Conservation (phyloP, 2,329 filamentous ascomycete species). For the Aspergillus ustus region DNA sequence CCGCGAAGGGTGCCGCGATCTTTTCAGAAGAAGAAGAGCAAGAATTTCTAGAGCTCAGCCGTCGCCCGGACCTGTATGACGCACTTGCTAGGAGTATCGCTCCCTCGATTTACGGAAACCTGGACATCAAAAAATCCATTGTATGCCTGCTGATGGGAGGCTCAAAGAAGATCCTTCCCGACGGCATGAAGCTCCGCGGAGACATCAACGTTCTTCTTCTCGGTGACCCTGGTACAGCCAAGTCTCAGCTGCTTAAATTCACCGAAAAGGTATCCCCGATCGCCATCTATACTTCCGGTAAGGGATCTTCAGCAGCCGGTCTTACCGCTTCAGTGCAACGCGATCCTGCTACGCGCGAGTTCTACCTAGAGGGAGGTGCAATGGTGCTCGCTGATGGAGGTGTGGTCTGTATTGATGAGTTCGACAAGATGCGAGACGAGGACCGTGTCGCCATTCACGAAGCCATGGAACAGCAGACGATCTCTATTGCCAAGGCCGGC, state of each 20-base stretch:
- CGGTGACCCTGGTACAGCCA: slow-evolving; percentile 96
- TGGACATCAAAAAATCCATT: slow-evolving; percentile 96
- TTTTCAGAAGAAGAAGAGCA: slow-evolving; percentile 97
- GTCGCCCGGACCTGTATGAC: slow-evolving; percentile 89
- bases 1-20: slow-evolving; percentile 78
- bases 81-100: slow-evolving; percentile 91
- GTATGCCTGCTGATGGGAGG: slow-evolving; percentile 91
- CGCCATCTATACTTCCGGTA: slow-evolving; percentile 97
- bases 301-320: slow-evolving; percentile 96
- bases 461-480: slow-evolving; percentile 99
- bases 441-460: slow-evolving; percentile 98
- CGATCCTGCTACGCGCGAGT: slow-evolving; percentile 88
- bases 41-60: slow-evolving; percentile 89
- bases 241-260: slow-evolving; percentile 96
- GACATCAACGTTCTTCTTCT: slow-evolving; percentile 97
- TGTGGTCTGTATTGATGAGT: slow-evolving; percentile 98
- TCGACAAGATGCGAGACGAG: slow-evolving; percentile 99
- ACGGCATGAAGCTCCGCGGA: slow-evolving; percentile 95
- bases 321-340: slow-evolving; percentile 95
- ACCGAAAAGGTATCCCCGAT: slow-evolving; percentile 96
- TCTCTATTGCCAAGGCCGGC: slow-evolving; percentile 97
- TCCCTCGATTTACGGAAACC: slow-evolving; percentile 94
- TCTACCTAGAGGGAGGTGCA: slow-evolving; percentile 96
- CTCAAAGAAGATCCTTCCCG: slow-evolving; percentile 95
- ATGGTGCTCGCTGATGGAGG: slow-evolving; percentile 98